Evolutionary conservation across 2,329 filamentous ascomycete genomes (phyloP).

Genomic region (Helicocarpus griseus): DNA sequence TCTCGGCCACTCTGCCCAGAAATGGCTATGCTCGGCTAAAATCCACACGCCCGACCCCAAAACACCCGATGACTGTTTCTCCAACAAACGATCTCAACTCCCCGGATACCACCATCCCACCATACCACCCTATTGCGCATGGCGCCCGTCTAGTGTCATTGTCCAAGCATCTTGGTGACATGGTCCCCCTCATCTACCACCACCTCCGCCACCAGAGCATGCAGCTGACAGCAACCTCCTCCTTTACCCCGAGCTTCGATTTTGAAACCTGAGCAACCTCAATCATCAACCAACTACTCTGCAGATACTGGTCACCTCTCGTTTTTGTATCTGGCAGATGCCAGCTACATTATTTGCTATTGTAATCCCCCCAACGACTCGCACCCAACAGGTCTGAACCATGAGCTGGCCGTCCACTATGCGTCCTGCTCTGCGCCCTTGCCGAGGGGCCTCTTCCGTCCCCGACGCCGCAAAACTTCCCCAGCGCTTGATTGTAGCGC

Average conservation of each 20-base stretch:
- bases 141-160: not conserved
- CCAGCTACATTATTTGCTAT: not conserved
- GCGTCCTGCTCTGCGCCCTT: conserved; percentile 7
- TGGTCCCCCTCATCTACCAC: not conserved
- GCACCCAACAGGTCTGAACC: not conserved
- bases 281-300: not conserved
- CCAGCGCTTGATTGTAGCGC: conserved; percentile 6
- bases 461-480: conserved; percentile 4
- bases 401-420: conserved; percentile 8
- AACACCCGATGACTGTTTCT: too few species aligned
- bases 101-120: too few species aligned
- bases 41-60: too few species aligned
- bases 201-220: not conserved
- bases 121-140: not conserved
- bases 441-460: conserved; percentile 3
- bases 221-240: not conserved
- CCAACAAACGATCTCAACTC: too few species aligned
- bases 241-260: not conserved
- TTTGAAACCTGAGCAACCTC: not conserved
- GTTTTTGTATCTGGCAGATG: conserved; percentile 1
- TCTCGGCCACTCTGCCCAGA: too few species aligned
- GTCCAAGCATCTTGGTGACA: not conserved
- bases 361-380: not conserved
- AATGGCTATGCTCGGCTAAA: too few species aligned
- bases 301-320: conserved; percentile 1